These are phyloP conservation scores for Camptophora hylomeconis DNA, from an alignment of 2,329 filamentous ascomycete genomes.

Conservation along the genomic window DNA sequence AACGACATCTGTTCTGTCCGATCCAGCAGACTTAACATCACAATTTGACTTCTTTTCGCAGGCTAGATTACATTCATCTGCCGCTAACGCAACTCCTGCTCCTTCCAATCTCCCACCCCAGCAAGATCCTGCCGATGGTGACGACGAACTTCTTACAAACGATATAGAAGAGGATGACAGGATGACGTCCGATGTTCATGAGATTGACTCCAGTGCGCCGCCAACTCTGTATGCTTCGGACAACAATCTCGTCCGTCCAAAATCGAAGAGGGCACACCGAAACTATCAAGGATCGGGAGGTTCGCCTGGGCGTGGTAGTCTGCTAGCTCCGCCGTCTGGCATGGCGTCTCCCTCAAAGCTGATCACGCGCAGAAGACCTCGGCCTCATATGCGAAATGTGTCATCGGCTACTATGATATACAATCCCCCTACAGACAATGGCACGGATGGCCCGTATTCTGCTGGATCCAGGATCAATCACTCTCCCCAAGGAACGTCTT, in stretches of 20 bases:
- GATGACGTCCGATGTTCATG: constrained; percentile 5
- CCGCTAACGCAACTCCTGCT: constrained; percentile 34
- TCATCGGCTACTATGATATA: constrained; percentile 78
- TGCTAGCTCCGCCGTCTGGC: neutral
- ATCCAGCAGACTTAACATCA: constrained; percentile 38
- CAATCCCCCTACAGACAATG: constrained; percentile 44
- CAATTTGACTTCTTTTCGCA: constrained; percentile 21
- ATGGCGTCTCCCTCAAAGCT: constrained; percentile 2
- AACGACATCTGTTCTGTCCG: constrained; percentile 42
- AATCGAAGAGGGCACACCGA: no score
- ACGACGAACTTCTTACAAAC: constrained; percentile 78
- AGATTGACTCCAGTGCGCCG: no score
- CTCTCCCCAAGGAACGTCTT: no score
- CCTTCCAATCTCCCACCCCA: constrained; percentile 22
- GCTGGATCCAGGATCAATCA: constrained; percentile 26
- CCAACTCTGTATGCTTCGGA: no score
- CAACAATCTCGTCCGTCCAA: no score
- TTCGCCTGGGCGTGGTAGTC: neutral
- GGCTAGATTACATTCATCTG: constrained; percentile 24
- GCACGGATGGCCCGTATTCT: constrained; percentile 22
- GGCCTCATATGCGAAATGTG: constrained; percentile 55
- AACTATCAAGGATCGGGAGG: no score
- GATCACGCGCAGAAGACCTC: constrained; percentile 20
- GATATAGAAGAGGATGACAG: constrained; percentile 51
- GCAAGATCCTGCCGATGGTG: constrained; percentile 73